Evolutionary conservation across 2,329 filamentous ascomycete species (phyloP).

Genomic region (Ilyonectria sp.): DNA sequence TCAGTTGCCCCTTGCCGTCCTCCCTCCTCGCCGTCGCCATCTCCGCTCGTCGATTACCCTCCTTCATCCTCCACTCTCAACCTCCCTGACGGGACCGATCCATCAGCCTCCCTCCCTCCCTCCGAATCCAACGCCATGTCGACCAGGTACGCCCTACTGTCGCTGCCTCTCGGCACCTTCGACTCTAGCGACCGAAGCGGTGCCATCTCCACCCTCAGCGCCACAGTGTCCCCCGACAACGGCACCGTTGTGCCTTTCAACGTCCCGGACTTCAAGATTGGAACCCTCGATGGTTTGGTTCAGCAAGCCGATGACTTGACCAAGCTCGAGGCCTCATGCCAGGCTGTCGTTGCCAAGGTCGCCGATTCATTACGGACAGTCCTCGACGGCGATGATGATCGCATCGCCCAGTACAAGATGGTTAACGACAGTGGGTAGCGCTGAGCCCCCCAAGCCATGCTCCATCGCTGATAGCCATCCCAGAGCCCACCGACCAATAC

Average conservation of each 20-base stretch:
- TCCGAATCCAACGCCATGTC: constrained; percentile 56
- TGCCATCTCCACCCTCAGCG: constrained; percentile 81
- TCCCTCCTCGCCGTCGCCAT: constrained; percentile 11
- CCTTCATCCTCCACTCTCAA: constrained; percentile 23
- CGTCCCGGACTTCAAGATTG: constrained; percentile 97
- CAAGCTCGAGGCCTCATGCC: constrained; percentile 87
- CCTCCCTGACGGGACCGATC: neutral
- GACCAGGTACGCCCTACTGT: constrained; percentile 87
- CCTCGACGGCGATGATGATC: constrained; percentile 87
- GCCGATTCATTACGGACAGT: constrained; percentile 87
- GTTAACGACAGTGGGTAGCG: constrained; percentile 87
- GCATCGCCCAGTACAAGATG: constrained; percentile 88
- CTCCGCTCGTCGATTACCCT: constrained; percentile 24
- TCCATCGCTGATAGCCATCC: constrained; percentile 44
- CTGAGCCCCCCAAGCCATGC: neutral
- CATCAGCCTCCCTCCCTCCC: constrained; percentile 17
- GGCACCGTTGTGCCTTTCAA: constrained; percentile 83
- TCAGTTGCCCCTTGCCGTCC: constrained; percentile 3
- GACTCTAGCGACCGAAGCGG: constrained; percentile 86
- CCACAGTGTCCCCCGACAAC: constrained; percentile 81
- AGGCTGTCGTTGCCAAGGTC: constrained; percentile 89
- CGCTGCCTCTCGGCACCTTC: constrained; percentile 89
- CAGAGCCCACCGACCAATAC: constrained; percentile 97
- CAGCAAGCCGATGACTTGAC: constrained; percentile 95
- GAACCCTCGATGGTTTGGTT: constrained; percentile 93